Percentiles rank a stretch among this genome's conserved stretches.
Evolutionary conservation across 2,329 filamentous ascomycete species (phyloP).

Genomic region (Alternaria hordeiaustralica): DNA sequence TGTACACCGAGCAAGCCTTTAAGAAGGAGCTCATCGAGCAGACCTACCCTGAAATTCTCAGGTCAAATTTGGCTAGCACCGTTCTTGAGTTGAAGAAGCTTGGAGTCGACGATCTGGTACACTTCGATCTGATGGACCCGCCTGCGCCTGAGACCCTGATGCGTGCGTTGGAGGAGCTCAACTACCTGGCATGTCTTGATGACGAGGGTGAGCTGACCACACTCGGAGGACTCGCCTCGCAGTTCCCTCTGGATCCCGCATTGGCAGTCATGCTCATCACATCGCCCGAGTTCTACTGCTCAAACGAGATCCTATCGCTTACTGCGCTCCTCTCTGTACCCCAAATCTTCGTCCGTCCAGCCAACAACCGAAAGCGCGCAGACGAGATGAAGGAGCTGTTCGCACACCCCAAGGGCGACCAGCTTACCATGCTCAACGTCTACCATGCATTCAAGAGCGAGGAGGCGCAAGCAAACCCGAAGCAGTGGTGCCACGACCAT

Average conservation of each 20-base stretch:
- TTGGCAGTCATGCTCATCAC: conserved; percentile 98
- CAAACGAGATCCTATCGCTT: conserved; percentile 95
- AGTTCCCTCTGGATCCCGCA: conserved; percentile 92
- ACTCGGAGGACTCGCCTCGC: conserved; percentile 85
- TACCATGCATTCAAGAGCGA: conserved; percentile 95
- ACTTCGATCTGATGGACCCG: conserved; percentile 99
- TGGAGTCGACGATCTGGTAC: conserved; percentile 91
- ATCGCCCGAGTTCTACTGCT: conserved; percentile 97
- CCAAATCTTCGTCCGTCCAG: conserved; percentile 89
- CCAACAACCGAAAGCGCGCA: conserved; percentile 82
- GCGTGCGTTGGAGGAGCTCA: conserved; percentile 95
- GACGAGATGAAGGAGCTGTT: conserved; percentile 98
- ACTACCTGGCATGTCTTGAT: conserved; percentile 94
- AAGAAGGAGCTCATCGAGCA: conserved; percentile 98
- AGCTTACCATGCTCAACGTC: conserved; percentile 93
- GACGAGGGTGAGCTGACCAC: conserved; percentile 92
- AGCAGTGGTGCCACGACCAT: conserved; percentile 96
- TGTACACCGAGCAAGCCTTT: conserved; percentile 95
- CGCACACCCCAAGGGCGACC: conserved; percentile 90
- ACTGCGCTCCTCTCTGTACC: conserved; percentile 93
- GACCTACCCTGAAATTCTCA: conserved; percentile 93
- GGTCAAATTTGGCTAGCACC: conserved; percentile 92
- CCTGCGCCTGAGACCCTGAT: conserved; percentile 98
- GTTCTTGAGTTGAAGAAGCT: conserved; percentile 98
- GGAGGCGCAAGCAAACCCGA: conserved; percentile 72